Evolutionary conservation across 257 asterid species (phyloP).

Genomic region (Coffea canephora): DNA sequence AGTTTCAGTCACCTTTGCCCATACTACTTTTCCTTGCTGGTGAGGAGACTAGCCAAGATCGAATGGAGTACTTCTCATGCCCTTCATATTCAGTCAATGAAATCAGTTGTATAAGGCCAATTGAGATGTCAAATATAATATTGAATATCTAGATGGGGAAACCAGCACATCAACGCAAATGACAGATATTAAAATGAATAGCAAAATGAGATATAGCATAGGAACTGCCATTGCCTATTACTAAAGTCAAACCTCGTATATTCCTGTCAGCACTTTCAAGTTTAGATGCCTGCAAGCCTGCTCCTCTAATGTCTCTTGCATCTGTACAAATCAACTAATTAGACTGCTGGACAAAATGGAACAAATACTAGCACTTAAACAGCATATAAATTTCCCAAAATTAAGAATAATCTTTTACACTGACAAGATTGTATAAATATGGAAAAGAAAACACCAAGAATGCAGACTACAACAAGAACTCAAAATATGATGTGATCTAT

Average conservation of each 20-base stretch:
- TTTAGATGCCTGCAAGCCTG: conserved; percentile 97
- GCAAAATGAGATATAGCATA: background rate
- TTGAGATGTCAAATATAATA: background rate
- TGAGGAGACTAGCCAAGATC: conserved; percentile 69
- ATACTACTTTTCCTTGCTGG: conserved; percentile 36
- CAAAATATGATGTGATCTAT: too few relatives aligned
- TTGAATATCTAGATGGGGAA: too few relatives aligned
- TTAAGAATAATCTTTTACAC: background rate
- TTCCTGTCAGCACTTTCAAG: conserved; percentile 68
- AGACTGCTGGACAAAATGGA: conserved; percentile 7
- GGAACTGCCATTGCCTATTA: background rate
- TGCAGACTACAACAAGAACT: background rate
- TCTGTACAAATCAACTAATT: conserved; percentile 36
- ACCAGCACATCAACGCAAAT: background rate
- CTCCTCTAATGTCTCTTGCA: conserved; percentile 83
- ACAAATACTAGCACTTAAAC: background rate
- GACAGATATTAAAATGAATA: background rate
- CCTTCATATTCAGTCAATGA: conserved; percentile 38
- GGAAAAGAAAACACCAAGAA: background rate
- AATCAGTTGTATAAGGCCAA: conserved; percentile 8
- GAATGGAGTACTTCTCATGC: conserved; percentile 60
- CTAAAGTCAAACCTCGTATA: conserved; percentile 53
- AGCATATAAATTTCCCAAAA: background rate
- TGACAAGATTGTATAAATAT: background rate
- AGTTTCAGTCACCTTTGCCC: conserved; percentile 11